Percentiles rank a stretch among this genome's conserved stretches.
Conservation (phyloP, 2,329 filamentous ascomycete genomes). For the Clonostachys rhizophaga region DNA sequence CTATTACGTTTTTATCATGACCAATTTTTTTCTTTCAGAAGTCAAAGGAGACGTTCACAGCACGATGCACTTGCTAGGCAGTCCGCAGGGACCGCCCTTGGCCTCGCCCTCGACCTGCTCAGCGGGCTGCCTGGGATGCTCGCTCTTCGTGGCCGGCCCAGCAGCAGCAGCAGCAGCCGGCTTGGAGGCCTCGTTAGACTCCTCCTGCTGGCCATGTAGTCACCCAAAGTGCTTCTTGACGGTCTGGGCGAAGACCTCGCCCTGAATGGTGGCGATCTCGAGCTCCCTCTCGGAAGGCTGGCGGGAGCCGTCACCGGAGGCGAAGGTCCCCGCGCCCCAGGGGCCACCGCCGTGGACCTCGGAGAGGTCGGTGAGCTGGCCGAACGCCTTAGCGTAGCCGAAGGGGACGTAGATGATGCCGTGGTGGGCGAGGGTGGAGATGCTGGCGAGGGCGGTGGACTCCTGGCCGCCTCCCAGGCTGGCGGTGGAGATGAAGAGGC, state of each 20-base stretch:
- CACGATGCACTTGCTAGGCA: constrained; percentile 71
- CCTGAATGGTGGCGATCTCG: constrained; percentile 75
- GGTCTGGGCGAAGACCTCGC: constrained; percentile 76
- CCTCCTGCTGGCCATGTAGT: constrained; percentile 62
- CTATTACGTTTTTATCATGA: constrained; percentile 4
- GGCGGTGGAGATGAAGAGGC: constrained; percentile 86
- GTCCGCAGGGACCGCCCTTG: constrained; percentile 68
- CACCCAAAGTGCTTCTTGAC: constrained; percentile 70
- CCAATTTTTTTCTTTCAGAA: constrained; percentile 11
- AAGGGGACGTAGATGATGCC: constrained; percentile 96
- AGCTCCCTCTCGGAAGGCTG: constrained; percentile 75
- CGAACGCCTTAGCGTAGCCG: constrained; percentile 80
- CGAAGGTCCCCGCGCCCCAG: constrained; percentile 93
- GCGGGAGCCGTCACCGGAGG: constrained; percentile 74
- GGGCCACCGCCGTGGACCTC: constrained; percentile 84
- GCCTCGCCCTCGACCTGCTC: constrained; percentile 36
- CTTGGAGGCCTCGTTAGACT: constrained; percentile 16
- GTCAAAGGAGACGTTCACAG: constrained; percentile 28
- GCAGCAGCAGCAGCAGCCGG: constrained; percentile 7
- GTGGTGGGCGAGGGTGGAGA: constrained; percentile 89
- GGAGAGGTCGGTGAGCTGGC: constrained; percentile 60
- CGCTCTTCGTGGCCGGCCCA: no score
- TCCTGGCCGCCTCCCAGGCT: constrained; percentile 89
- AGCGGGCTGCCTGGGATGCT: constrained; percentile 1
- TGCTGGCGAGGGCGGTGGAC: constrained; percentile 71